Evolutionary conservation across 2,329 filamentous ascomycete genomes (phyloP).

Genomic region (Rhynchosporium secalis): DNA sequence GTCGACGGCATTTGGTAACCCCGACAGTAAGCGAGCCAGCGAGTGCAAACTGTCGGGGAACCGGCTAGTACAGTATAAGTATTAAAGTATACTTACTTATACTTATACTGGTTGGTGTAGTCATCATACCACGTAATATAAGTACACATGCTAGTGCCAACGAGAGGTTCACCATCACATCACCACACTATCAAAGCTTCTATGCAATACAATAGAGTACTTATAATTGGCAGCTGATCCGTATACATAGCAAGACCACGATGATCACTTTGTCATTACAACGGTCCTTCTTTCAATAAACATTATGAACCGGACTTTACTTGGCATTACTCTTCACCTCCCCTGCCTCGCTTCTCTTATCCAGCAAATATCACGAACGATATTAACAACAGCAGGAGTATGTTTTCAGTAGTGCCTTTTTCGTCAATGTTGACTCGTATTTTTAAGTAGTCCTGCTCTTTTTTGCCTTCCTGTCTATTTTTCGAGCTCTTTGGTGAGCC

Average conservation of each 20-base stretch:
- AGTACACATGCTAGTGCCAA: neutral
- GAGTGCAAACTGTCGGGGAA: no score
- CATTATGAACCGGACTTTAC: constrained; percentile 1
- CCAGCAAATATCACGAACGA: neutral
- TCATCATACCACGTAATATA: constrained; percentile 4
- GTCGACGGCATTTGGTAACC: no score
- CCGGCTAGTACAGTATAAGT: no score
- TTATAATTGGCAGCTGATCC: no score
- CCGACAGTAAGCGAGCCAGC: no score
- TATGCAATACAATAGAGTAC: no score
- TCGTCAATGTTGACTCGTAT: no score
- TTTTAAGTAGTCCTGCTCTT: no score
- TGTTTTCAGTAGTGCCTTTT: neutral
- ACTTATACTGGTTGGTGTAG: neutral
- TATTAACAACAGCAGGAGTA: neutral
- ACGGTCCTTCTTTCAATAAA: neutral
- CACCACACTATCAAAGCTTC: neutral
- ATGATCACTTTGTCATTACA: neutral
- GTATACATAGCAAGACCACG: no score
- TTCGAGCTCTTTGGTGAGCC: no score
- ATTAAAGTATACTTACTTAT: no score
- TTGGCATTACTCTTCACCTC: neutral
- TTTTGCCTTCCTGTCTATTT: no score
- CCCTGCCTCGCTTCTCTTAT: neutral
- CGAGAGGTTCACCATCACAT: neutral